phyloP scores from a whole-genome alignment of 805 yeast species.

The Clavispora vitiphila region DNA sequence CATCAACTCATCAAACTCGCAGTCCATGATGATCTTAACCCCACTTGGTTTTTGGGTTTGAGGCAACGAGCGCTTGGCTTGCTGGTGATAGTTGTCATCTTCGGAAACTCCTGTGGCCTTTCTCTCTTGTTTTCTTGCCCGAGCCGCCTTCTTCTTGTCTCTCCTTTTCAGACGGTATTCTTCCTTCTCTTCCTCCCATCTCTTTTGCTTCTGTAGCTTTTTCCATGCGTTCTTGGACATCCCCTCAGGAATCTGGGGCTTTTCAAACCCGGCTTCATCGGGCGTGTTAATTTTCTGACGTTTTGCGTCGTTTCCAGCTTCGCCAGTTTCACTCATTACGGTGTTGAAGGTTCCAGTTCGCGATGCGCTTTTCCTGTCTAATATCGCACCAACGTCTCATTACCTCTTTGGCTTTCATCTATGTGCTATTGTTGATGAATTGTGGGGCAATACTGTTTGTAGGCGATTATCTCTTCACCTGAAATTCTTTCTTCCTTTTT shows the following conservation, averaged over 20 bases:
- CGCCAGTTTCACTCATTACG: not conserved
- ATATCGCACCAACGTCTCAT: not conserved
- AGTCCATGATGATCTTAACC: slow-evolving; percentile 67
- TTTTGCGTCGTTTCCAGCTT: slow-evolving; percentile 1
- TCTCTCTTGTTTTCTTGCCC: slow-evolving; percentile 27
- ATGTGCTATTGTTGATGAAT: not conserved
- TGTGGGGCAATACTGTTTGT: too few relatives aligned
- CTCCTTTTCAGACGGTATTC: slow-evolving; percentile 51
- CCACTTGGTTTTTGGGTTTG: slow-evolving; percentile 45
- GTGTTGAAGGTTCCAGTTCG: not conserved
- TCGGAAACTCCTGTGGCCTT: slow-evolving; percentile 7
- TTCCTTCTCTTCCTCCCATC: slow-evolving; percentile 62
- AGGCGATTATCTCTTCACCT: too few relatives aligned
- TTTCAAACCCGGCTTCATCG: not conserved
- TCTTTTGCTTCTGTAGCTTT: slow-evolving; percentile 51
- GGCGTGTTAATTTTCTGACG: slow-evolving; percentile 9
- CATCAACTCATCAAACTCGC: slow-evolving; percentile 90
- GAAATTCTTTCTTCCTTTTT: too few relatives aligned
- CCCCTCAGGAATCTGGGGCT: slow-evolving; percentile 61
- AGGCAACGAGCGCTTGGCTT: slow-evolving; percentile 28
- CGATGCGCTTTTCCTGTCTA: slow-evolving; percentile 1
- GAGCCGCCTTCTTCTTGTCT: slow-evolving; percentile 42
- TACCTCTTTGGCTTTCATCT: not conserved
- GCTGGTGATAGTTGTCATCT: slow-evolving; percentile 20
- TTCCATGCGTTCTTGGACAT: slow-evolving; percentile 87